phyloP scores from a whole-genome alignment of 202 grass and related monocot genomes.

The Carex arenaria region DNA sequence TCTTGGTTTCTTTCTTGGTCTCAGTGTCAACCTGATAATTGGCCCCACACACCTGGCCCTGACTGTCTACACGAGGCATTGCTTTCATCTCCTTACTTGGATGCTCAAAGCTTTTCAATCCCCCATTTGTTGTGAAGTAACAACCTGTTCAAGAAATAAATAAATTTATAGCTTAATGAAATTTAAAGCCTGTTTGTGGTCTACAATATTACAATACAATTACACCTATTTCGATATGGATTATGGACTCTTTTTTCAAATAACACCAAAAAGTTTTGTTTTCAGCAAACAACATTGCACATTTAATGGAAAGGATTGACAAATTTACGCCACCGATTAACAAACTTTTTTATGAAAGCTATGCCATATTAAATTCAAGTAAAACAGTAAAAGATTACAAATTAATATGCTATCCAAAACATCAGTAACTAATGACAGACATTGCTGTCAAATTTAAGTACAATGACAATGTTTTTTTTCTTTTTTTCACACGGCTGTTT shows the following conservation, averaged over 20 bases:
- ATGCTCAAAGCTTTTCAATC: constrained; percentile 91
- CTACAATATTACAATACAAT: not conserved
- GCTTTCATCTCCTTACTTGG: constrained; percentile 78
- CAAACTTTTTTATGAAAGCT: not conserved
- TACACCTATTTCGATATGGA: not conserved
- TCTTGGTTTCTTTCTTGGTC: constrained; percentile 63
- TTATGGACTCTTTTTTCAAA: not conserved
- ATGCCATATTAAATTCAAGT: not conserved
- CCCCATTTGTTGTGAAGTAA: constrained; percentile 95
- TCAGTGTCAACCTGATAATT: constrained; percentile 75
- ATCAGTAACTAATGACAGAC: not conserved
- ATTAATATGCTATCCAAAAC: not conserved
- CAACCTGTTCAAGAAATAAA: constrained; percentile 48
- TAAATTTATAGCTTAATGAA: not conserved
- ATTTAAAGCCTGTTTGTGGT: not conserved
- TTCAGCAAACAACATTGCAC: not conserved
- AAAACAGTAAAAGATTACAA: not conserved
- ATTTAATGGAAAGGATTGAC: not conserved
- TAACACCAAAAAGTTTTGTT: not conserved
- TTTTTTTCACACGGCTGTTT: not conserved
- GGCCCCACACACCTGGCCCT: constrained; percentile 86
- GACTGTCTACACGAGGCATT: constrained; percentile 80
- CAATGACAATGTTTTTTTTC: too few relatives aligned
- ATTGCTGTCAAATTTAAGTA: not conserved
- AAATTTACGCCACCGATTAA: not conserved